Percentiles rank a stretch among this genome's conserved stretches.
phyloP scores from a whole-genome alignment of 108 stramenopile genomes.

The Chaetoceros tenuissimus region DNA sequence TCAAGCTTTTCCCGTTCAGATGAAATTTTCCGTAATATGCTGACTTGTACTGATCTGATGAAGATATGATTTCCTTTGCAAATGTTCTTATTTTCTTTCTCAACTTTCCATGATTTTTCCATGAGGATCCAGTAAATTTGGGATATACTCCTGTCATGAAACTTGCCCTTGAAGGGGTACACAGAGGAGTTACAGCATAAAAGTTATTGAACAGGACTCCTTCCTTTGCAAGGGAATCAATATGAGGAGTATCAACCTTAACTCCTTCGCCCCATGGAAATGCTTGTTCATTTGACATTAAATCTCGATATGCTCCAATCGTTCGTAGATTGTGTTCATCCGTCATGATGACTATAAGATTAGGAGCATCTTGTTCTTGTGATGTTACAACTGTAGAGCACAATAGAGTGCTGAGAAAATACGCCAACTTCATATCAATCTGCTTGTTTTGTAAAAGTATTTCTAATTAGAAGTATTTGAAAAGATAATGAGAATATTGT shows the following conservation, averaged over 20 bases:
- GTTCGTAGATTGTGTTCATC: background rate
- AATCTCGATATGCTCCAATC: background rate
- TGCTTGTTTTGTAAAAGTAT: too few species aligned
- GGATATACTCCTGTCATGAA: constrained; percentile 3
- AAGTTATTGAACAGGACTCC: background rate
- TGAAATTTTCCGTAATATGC: background rate
- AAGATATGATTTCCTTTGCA: background rate
- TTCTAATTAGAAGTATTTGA: too few species aligned
- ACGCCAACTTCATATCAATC: too few species aligned
- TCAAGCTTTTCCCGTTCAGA: background rate
- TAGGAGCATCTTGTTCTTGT: background rate
- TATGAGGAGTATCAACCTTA: background rate
- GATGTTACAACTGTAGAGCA: too few species aligned
- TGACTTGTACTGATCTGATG: background rate
- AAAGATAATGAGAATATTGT: too few species aligned
- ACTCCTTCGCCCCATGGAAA: background rate
- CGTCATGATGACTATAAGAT: background rate
- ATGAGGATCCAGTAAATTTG: background rate
- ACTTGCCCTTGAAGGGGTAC: background rate
- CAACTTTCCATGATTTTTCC: background rate
- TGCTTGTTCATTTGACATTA: background rate
- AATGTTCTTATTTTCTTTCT: background rate
- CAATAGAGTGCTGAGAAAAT: too few species aligned
- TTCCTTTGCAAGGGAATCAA: background rate
- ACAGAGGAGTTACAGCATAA: background rate